Evolutionary conservation across 2,329 filamentous ascomycete species (phyloP).

Genomic region (Calonectria honghensis): DNA sequence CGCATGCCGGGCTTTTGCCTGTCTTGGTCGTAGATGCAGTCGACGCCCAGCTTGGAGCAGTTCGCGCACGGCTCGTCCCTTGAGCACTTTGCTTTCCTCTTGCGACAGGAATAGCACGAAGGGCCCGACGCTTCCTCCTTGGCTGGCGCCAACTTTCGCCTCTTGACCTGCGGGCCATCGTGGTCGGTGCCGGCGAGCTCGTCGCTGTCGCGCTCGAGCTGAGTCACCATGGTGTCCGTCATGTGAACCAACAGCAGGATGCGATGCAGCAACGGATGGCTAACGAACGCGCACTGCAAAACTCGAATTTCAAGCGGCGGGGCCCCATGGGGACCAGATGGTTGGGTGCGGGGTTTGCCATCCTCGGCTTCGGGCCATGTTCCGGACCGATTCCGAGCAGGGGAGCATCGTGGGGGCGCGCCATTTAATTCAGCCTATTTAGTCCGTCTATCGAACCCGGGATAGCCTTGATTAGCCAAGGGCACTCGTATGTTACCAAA

Average conservation of each 20-base stretch:
- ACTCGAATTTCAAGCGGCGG: not conserved
- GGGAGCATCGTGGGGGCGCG: not conserved
- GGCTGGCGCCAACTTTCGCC: not conserved
- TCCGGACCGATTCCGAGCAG: constrained; percentile 7
- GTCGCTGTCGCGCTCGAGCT: not conserved
- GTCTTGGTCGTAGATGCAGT: constrained; percentile 60
- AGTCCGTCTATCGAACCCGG: not conserved
- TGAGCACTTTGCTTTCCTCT: constrained; percentile 67
- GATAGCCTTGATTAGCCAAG: not conserved
- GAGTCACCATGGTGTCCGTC: constrained; percentile 8
- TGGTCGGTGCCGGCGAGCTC: not conserved
- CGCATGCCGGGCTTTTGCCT: constrained; percentile 59
- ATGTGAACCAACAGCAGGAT: not conserved
- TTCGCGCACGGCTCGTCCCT: constrained; percentile 63
- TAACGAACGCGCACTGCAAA: too few species aligned
- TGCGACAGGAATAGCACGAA: constrained; percentile 64
- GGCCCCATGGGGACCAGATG: constrained; percentile 28
- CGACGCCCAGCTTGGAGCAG: constrained; percentile 40
- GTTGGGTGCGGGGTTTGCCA: constrained; percentile 20
- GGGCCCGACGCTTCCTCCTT: constrained; percentile 30
- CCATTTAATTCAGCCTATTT: not conserved
- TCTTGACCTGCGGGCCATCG: constrained; percentile 29
- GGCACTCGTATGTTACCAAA: not conserved
- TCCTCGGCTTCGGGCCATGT: constrained; percentile 34
- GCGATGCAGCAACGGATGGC: not conserved